These are phyloP conservation scores for Solanum peruvianum DNA, from an alignment of 257 asterid genomes.

Conservation along the genomic window DNA sequence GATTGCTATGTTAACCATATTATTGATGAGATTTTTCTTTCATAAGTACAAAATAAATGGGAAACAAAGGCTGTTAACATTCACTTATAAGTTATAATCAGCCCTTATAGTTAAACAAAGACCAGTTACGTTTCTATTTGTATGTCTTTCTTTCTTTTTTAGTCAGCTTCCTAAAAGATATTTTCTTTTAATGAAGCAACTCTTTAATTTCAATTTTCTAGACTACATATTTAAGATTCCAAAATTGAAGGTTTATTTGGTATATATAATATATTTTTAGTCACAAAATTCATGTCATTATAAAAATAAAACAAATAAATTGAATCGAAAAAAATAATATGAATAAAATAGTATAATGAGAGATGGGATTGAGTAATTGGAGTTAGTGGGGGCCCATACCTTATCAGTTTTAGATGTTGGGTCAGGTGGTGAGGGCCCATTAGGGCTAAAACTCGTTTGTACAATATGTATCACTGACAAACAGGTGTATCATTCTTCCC, in stretches of 20 bases:
- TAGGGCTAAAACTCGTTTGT: slow-evolving; percentile 9
- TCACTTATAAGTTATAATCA: neutral
- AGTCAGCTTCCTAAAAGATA: too few relatives aligned
- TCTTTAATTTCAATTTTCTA: too few relatives aligned
- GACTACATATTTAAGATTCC: too few relatives aligned
- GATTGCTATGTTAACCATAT: neutral
- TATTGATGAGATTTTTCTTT: neutral
- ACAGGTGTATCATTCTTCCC: slow-evolving; percentile 24
- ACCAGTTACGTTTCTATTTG: too few relatives aligned
- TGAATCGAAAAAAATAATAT: too few relatives aligned
- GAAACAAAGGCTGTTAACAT: neutral
- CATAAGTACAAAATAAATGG: neutral
- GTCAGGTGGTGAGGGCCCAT: slow-evolving; percentile 63
- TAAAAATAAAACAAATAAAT: too few relatives aligned
- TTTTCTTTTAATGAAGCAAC: too few relatives aligned
- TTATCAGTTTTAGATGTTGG: slow-evolving; percentile 67
- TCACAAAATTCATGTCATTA: neutral
- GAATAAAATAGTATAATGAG: neutral
- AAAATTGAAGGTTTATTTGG: neutral
- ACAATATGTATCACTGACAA: neutral
- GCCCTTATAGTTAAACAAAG: neutral
- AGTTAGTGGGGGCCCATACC: slow-evolving; percentile 61
- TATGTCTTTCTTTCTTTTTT: neutral
- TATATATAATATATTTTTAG: too few relatives aligned
- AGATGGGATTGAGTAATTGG: slow-evolving; percentile 42